Percentiles rank a stretch among this genome's conserved stretches.
These are phyloP conservation scores for Aspergillus glaucus DNA, from an alignment of 2,329 filamentous ascomycete genomes.

Conservation along the genomic window DNA sequence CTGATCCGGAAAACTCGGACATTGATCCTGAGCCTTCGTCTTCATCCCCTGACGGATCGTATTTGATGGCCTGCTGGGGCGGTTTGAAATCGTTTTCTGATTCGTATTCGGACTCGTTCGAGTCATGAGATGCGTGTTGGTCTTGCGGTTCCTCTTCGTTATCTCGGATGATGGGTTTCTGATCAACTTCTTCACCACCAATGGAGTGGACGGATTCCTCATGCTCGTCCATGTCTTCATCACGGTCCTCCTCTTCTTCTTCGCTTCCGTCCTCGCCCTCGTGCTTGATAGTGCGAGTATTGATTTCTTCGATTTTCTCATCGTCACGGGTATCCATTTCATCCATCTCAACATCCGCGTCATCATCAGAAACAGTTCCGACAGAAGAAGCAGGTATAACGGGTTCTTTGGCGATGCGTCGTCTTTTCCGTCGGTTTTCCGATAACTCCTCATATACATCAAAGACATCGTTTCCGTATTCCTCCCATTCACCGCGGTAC, in stretches of 20 bases:
- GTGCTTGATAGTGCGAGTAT: background rate
- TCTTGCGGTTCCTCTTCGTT: background rate
- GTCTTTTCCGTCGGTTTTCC: constrained; percentile 26
- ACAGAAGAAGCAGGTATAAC: background rate
- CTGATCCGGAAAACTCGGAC: background rate
- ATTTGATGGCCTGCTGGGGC: background rate
- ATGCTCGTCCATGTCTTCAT: background rate
- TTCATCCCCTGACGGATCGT: background rate
- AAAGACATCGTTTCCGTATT: constrained; percentile 23
- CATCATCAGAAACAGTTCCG: background rate
- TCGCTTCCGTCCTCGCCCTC: background rate
- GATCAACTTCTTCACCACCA: background rate
- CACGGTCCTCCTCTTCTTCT: background rate
- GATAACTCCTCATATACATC: constrained; percentile 25
- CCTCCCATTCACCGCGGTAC: constrained; percentile 48
- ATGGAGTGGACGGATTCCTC: background rate
- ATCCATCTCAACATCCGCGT: constrained; percentile 1
- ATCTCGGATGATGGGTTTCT: background rate
- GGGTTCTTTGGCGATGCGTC: constrained; percentile 6
- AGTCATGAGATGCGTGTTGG: background rate
- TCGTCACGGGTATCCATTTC: background rate
- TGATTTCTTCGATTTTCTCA: background rate
- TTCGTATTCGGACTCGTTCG: background rate
- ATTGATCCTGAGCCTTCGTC: background rate
- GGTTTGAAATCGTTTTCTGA: background rate